Evolutionary conservation across 148 eudicot genomes (phyloP), one percentile per base, ranked within the genome.

Genomic region (Suaeda aralocaspica): DNA sequence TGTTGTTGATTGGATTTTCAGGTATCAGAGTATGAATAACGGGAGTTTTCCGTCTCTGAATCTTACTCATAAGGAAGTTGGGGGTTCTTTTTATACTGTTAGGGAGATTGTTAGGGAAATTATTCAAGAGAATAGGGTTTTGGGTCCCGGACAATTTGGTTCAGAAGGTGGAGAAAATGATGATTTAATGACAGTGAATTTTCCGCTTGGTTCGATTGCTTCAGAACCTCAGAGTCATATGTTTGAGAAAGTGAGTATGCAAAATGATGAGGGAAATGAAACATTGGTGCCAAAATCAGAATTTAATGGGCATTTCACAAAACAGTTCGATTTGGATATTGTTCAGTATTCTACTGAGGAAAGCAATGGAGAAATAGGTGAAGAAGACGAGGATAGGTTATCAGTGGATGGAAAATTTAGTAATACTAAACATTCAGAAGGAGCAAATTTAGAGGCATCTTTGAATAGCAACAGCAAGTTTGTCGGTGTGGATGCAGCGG

Each of bases 51-150:
- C 98, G 36, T 89, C 97, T 8, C 79, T 93, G 75, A 85, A 72
- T 78, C 87, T 91, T 41, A 89, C 98, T 25, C 92, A 87, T 74
- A 91, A 91, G 78, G 97, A 93, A 84, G 92, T 93, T 78, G 98
- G 98, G 64, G 98, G 98, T 34, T 93, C 98, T 7, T 93, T 84
- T 81, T 93, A 93, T 64, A 88, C 87, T 59, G 89, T 93, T 67
- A 83, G 98, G 21, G 95, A 93, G 77, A 82, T 89, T 68, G 89
- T 93, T 70, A 81, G 96, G 68, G 97, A 91, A 52, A 78, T 91
- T 48, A 93, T 93, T 50, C 98, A 93, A 79, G 97, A 93, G 70
- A 93, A 91, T 73, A 84, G 87, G 80, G 89, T 93, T 59, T 78
- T 93, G 60, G 96, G 91, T 81, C 95, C 97, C 45, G 86, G 91